These are phyloP conservation scores for Aspergillus heteromorphus DNA, from an alignment of 495 filamentous ascomycete species.

Conservation along the genomic window DNA sequence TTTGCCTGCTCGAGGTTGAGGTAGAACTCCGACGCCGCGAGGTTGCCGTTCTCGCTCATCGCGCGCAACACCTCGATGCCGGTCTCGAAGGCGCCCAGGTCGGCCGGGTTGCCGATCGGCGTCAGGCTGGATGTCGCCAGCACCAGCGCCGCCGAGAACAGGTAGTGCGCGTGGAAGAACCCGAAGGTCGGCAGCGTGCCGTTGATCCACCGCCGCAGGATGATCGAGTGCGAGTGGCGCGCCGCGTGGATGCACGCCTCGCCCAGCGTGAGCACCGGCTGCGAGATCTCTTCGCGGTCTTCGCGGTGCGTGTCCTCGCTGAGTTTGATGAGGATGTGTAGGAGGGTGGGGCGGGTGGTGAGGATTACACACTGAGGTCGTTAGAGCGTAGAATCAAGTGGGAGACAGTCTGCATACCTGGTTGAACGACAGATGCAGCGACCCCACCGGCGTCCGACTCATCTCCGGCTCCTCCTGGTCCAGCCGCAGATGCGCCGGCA, in stretches of 20 bases:
- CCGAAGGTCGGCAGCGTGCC: constrained; percentile 41
- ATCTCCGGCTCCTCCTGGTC: constrained; percentile 36
- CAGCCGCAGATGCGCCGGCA: constrained; percentile 35
- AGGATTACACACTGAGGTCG: constrained; percentile 34
- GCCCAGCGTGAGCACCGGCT: constrained; percentile 36
- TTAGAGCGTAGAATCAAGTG: background rate
- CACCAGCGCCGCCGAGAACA: constrained; percentile 39
- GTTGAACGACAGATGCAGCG: constrained; percentile 40
- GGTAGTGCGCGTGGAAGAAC: constrained; percentile 44
- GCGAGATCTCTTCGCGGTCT: constrained; percentile 24
- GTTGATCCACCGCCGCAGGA: constrained; percentile 41
- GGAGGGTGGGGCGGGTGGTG: constrained; percentile 36
- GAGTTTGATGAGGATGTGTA: constrained; percentile 38
- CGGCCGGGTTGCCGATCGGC: constrained; percentile 31
- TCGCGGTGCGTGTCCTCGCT: constrained; percentile 8
- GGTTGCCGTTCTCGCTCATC: constrained; percentile 40
- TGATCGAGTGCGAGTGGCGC: constrained; percentile 38
- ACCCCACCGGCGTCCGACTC: constrained; percentile 34
- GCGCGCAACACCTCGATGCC: constrained; percentile 34
- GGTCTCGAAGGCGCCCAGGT: constrained; percentile 34
- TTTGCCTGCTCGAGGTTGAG: constrained; percentile 34
- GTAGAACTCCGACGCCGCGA: constrained; percentile 38
- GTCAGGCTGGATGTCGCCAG: constrained; percentile 42
- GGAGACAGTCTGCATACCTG: constrained; percentile 11
- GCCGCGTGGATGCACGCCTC: constrained; percentile 44